Evolutionary conservation across 495 filamentous ascomycete species (phyloP).

Genomic region (Astrothelium macrocarpum): DNA sequence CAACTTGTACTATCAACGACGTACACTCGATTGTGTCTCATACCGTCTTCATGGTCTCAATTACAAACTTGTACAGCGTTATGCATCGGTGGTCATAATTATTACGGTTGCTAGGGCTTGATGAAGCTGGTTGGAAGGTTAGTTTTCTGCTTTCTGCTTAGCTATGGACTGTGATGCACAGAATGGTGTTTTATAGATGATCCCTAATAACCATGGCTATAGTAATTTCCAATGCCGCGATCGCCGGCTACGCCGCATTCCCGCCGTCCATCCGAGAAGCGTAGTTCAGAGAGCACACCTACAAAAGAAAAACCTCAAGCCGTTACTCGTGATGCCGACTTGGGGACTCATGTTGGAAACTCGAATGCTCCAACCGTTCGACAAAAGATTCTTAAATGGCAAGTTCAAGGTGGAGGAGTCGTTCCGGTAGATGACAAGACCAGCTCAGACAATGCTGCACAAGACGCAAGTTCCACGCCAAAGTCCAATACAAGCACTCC

Average conservation of each 20-base stretch:
- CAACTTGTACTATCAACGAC: background rate
- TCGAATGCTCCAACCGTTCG: slow-evolving; percentile 21
- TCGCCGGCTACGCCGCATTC: slow-evolving; percentile 7
- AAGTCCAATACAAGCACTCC: background rate
- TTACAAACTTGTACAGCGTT: background rate
- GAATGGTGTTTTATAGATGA: too few species aligned
- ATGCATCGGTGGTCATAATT: background rate
- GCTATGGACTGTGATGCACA: background rate
- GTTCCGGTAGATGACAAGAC: slow-evolving; percentile 16
- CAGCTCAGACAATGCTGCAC: slow-evolving; percentile 2
- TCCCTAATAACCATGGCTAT: too few species aligned
- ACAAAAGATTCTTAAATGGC: slow-evolving; percentile 27
- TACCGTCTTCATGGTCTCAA: background rate
- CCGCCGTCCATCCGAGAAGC: background rate
- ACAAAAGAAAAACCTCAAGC: background rate
- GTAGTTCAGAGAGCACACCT: background rate
- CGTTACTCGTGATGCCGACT: slow-evolving; percentile 3
- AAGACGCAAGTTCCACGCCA: background rate
- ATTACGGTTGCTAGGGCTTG: background rate
- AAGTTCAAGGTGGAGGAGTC: slow-evolving; percentile 18
- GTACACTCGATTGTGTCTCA: background rate
- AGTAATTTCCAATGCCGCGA: slow-evolving; percentile 4
- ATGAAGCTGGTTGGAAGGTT: background rate
- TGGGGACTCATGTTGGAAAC: slow-evolving; percentile 24
- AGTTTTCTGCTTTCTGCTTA: background rate